Percentiles rank a stretch among this genome's conserved stretches.
Conservation (phyloP, 2,329 filamentous ascomycete species). For the Arthrobotrys entomopaga region DNA sequence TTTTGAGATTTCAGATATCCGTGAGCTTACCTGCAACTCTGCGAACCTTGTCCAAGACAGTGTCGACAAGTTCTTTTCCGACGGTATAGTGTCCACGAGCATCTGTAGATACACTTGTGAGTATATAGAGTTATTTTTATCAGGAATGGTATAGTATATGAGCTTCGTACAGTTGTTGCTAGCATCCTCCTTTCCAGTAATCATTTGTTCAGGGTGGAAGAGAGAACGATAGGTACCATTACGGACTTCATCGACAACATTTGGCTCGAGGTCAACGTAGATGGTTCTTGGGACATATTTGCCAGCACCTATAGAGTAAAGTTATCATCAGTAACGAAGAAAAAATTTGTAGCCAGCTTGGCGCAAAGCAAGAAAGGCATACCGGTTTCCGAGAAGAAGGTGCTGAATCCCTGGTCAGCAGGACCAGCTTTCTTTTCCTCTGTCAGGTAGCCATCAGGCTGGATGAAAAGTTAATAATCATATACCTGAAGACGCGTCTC, state of each 20-base stretch:
- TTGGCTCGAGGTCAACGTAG: conserved; percentile 99
- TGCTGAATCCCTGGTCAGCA: conserved; percentile 97
- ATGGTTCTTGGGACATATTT: conserved; percentile 99
- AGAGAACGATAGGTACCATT: conserved; percentile 94
- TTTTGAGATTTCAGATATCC: background rate
- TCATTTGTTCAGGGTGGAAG: conserved; percentile 99
- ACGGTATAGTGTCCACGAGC: conserved; percentile 99
- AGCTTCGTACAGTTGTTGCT: conserved; percentile 83
- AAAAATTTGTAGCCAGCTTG: background rate
- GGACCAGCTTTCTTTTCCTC: conserved; percentile 95
- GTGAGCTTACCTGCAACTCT: conserved; percentile 73
- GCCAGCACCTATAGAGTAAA: conserved; percentile 76
- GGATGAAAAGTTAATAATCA: conserved; percentile 53
- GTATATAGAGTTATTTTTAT: conserved; percentile 21
- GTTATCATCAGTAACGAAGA: background rate
- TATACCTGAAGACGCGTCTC: conserved; percentile 39
- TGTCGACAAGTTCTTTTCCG: conserved; percentile 98
- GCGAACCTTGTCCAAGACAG: conserved; percentile 96
- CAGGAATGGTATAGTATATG: background rate
- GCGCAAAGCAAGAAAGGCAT: conserved; percentile 61
- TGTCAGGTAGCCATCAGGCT: conserved; percentile 98
- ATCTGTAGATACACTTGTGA: conserved; percentile 62
- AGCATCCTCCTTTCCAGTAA: conserved; percentile 98
- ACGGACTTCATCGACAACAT: conserved; percentile 98
- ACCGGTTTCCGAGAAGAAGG: conserved; percentile 99